These are phyloP conservation scores for Wickerhamomyces tratensis DNA, from an alignment of 805 yeast species.

Conservation along the genomic window DNA sequence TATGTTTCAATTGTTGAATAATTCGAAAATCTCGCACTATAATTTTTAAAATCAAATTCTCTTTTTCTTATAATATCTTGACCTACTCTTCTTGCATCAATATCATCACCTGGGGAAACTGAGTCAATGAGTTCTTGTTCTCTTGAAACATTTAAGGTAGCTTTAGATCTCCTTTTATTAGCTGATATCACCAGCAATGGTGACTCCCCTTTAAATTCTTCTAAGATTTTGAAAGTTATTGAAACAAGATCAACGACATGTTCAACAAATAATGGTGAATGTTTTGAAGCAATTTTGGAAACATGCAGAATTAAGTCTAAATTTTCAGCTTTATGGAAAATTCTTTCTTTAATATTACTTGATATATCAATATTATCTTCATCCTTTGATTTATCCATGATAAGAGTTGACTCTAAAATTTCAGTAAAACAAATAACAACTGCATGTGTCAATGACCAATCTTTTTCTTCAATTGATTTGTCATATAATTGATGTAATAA, in stretches of 20 bases:
- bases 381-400: slow-evolving; percentile 28
- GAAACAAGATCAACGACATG: slow-evolving; percentile 58
- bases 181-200: slow-evolving; percentile 37
- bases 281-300: slow-evolving; percentile 54
- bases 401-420: slow-evolving; percentile 35
- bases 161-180: slow-evolving; percentile 21
- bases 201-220: slow-evolving; percentile 51
- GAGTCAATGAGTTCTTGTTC: slow-evolving; percentile 24
- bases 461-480: slow-evolving; percentile 29
- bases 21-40: slow-evolving; percentile 38
- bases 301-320: slow-evolving; percentile 45
- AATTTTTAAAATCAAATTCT: slow-evolving; percentile 35
- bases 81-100: slow-evolving; percentile 23
- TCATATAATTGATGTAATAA: slow-evolving; percentile 32
- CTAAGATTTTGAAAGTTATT: slow-evolving; percentile 56
- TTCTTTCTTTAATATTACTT: slow-evolving; percentile 48
- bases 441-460: slow-evolving; percentile 60
- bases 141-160: slow-evolving; percentile 11
- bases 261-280: slow-evolving; percentile 51
- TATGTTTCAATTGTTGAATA: slow-evolving; percentile 58
- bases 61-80: slow-evolving; percentile 16
- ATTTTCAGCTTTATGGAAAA: slow-evolving; percentile 61
- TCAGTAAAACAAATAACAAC: slow-evolving; percentile 60
- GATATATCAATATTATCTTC: slow-evolving; percentile 43
- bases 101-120: slow-evolving; percentile 23